A percentile compares a stretch with the other conserved stretches of the same genome.
phyloP scores from a whole-genome alignment of 371 early-diverging fungal species.

The Actinomortierella wolfii region DNA sequence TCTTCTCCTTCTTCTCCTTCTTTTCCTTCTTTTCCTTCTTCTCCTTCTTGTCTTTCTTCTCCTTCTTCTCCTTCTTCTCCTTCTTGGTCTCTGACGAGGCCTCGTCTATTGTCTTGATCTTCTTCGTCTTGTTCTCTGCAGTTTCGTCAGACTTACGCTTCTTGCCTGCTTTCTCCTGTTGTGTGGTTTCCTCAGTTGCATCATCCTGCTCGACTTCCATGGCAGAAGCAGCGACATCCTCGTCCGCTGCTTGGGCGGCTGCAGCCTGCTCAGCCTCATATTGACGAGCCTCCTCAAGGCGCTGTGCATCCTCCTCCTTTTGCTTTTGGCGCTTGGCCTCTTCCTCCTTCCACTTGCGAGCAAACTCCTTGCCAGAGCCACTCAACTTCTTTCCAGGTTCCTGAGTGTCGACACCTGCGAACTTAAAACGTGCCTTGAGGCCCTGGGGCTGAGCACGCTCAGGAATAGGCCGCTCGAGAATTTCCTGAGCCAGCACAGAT shows the following conservation, averaged over 20 bases:
- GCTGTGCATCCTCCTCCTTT: constrained; percentile 14
- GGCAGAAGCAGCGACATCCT: not conserved
- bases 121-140: constrained; percentile 10
- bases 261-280: constrained; percentile 8
- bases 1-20: constrained; percentile 37
- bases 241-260: constrained; percentile 1
- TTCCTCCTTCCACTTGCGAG: constrained; percentile 22
- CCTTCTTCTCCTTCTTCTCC: constrained; percentile 4
- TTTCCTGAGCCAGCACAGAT: constrained; percentile 34
- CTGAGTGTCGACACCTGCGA: constrained; percentile 32
- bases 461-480: constrained; percentile 29
- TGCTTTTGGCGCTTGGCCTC: constrained; percentile 21
- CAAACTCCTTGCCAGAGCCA: constrained; percentile 39
- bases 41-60: constrained; percentile 16
- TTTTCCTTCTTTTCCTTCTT: constrained; percentile 38
- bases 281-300: constrained; percentile 7
- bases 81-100: not conserved
- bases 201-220: constrained; percentile 2
- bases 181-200: not conserved
- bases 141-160: not conserved
- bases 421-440: constrained; percentile 32
- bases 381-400: constrained; percentile 27
- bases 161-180: constrained; percentile 2
- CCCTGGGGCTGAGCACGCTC: constrained; percentile 36
- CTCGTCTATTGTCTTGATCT: constrained; percentile 23